Conservation (phyloP, 2,329 filamentous ascomycete genomes). For the Colletotrichum siamense region DNA sequence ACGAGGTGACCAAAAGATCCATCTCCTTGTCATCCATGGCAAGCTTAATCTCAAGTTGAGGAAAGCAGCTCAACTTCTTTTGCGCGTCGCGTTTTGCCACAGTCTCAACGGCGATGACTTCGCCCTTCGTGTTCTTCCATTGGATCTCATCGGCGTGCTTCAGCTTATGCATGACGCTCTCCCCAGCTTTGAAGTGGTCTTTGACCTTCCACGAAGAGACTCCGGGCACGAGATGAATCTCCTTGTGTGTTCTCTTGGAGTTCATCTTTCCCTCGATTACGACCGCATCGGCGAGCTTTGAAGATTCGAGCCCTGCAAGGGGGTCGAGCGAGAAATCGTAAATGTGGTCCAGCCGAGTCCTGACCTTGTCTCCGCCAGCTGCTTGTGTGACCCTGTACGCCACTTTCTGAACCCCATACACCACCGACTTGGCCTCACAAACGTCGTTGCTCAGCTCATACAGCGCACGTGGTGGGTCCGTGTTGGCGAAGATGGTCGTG, state of each 20-base stretch:
- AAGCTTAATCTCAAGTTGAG: constrained; percentile 27
- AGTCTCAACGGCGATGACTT: constrained; percentile 30
- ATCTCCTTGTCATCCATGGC: constrained; percentile 28
- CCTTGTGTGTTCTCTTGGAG: constrained; percentile 25
- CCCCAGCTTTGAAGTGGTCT: constrained; percentile 27
- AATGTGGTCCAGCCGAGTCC: constrained; percentile 30
- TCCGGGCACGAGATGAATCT: constrained; percentile 24
- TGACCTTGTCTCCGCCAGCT: constrained; percentile 18
- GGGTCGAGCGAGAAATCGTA: constrained; percentile 30
- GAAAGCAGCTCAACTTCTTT: constrained; percentile 19
- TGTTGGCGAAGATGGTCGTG: constrained; percentile 11
- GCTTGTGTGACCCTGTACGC: constrained; percentile 25
- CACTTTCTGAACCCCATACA: constrained; percentile 31
- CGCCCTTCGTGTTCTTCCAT: constrained; percentile 28
- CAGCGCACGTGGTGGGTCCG: constrained; percentile 18
- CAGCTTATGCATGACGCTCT: constrained; percentile 24
- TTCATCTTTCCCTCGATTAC: constrained; percentile 25
- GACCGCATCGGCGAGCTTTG: neutral
- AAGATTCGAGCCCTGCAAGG: neutral
- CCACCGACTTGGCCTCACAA: constrained; percentile 15
- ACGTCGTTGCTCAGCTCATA: constrained; percentile 31
- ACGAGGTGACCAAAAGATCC: constrained; percentile 33
- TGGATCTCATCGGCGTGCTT: constrained; percentile 26
- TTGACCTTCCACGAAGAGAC: constrained; percentile 25
- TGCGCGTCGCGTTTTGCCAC: constrained; percentile 24